Conservation (phyloP, 345 rosid genomes). For the Pseudoturritis turrita region DNA sequence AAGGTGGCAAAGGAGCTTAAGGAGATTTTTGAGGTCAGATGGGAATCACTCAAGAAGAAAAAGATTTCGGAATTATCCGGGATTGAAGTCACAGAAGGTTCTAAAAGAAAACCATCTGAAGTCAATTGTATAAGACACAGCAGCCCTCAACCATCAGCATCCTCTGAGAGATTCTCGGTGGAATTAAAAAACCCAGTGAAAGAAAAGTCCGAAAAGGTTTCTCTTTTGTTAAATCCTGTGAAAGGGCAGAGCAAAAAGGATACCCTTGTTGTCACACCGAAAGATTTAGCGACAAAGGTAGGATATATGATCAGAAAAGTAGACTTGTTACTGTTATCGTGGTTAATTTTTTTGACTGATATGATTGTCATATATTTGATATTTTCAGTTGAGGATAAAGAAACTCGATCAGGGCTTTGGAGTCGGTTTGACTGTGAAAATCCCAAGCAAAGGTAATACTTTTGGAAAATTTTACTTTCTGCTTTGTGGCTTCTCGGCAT, state of each 20-base stretch:
- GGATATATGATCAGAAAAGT: neutral
- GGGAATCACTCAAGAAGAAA: constrained; percentile 58
- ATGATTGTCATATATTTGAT: neutral
- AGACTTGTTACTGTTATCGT: neutral
- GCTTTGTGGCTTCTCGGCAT: constrained; percentile 22
- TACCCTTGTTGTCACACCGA: neutral
- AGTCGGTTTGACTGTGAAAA: constrained; percentile 22
- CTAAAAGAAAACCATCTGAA: constrained; percentile 20
- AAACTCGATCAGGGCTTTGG: constrained; percentile 29
- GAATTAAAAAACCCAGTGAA: constrained; percentile 32
- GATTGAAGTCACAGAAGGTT: constrained; percentile 18
- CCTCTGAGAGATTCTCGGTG: constrained; percentile 15
- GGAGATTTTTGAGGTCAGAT: constrained; percentile 49
- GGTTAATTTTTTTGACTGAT: neutral
- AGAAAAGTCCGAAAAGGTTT: constrained; percentile 22
- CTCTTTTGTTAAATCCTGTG: constrained; percentile 22
- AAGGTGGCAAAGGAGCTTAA: constrained; percentile 43
- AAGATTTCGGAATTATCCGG: constrained; percentile 24
- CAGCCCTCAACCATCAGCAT: constrained; percentile 36
- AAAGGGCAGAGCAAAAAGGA: constrained; percentile 15
- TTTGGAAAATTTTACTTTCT: constrained; percentile 4
- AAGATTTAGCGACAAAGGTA: constrained; percentile 29
- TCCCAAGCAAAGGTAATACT: constrained; percentile 62
- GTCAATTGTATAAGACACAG: constrained; percentile 28
- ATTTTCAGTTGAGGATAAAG: constrained; percentile 27